Evolutionary conservation across 2,329 filamentous ascomycete species (phyloP).

Genomic region (Aspergillus hortae): DNA sequence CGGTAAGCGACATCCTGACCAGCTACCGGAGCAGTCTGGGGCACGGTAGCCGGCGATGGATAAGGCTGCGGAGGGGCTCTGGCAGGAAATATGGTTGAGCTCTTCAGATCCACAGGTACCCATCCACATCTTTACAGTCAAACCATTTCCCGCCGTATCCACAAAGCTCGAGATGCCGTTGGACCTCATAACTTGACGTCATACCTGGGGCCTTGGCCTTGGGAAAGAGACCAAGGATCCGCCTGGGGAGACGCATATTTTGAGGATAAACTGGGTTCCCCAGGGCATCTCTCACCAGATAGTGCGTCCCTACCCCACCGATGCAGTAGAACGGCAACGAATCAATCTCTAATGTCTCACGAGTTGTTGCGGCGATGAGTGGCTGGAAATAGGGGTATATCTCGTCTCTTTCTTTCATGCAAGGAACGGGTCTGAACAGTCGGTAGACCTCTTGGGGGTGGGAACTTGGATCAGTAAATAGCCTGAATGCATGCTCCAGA

Average conservation of each 20-base stretch:
- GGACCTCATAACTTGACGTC: neutral
- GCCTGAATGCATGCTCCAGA: constrained; percentile 58
- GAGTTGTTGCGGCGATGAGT: constrained; percentile 35
- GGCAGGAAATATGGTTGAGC: neutral
- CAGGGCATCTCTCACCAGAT: constrained; percentile 38
- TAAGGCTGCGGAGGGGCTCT: too few relatives aligned
- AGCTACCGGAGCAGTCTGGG: neutral
- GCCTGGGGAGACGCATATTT: constrained; percentile 19
- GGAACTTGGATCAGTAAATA: constrained; percentile 50
- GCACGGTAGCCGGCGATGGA: too few relatives aligned
- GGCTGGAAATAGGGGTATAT: constrained; percentile 37
- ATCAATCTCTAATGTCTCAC: constrained; percentile 57
- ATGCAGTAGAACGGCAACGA: constrained; percentile 61
- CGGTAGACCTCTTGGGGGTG: constrained; percentile 49
- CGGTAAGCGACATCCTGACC: too few relatives aligned
- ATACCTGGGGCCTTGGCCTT: neutral
- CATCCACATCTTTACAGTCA: constrained; percentile 19
- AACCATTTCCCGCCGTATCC: constrained; percentile 19
- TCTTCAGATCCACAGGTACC: constrained; percentile 11
- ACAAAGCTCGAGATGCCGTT: constrained; percentile 7
- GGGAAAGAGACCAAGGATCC: constrained; percentile 13
- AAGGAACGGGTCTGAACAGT: constrained; percentile 67
- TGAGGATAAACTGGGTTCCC: constrained; percentile 31
- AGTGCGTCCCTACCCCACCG: constrained; percentile 67
- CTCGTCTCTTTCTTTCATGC: constrained; percentile 48